These are phyloP conservation scores for Phaseolus coccineus DNA, from an alignment of 331 rosid species.

Conservation along the genomic window DNA sequence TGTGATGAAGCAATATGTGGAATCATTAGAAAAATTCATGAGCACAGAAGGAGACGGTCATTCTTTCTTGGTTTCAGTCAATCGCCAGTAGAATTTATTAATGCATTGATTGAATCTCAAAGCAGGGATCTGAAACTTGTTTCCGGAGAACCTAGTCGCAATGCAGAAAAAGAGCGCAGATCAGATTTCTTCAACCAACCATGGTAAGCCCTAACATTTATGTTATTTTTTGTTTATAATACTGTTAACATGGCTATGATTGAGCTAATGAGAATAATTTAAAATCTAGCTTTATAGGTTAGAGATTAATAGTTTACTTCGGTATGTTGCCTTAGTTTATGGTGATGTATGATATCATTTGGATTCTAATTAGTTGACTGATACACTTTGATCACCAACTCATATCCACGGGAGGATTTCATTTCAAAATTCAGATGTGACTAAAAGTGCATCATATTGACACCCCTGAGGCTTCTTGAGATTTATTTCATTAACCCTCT, in stretches of 20 bases:
- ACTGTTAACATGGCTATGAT: constrained; percentile 12
- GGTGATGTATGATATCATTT: constrained; percentile 2
- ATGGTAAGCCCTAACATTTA: constrained; percentile 63
- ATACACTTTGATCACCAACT: background rate
- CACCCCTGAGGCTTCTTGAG: background rate
- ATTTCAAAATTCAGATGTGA: background rate
- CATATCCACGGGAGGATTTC: background rate
- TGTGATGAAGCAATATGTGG: constrained; percentile 93
- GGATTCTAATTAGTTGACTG: constrained; percentile 6
- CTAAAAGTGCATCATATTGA: background rate
- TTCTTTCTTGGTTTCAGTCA: constrained; percentile 99
- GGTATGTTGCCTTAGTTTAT: constrained; percentile 9
- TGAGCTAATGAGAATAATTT: constrained; percentile 14
- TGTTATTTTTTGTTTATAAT: constrained; percentile 1
- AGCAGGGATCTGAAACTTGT: constrained; percentile 88
- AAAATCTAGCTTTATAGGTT: constrained; percentile 16
- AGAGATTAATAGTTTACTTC: background rate
- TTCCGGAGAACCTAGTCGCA: constrained; percentile 95
- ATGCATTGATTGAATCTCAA: constrained; percentile 93
- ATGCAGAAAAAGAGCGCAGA: constrained; percentile 83
- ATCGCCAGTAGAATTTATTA: constrained; percentile 93
- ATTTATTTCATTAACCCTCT: background rate
- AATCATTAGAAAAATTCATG: constrained; percentile 91
- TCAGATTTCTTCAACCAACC: constrained; percentile 96
- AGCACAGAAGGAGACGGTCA: constrained; percentile 93